Base-by-base conservation (phyloP, 345 rosid genomes). In the Combretum micranthum region DNA sequence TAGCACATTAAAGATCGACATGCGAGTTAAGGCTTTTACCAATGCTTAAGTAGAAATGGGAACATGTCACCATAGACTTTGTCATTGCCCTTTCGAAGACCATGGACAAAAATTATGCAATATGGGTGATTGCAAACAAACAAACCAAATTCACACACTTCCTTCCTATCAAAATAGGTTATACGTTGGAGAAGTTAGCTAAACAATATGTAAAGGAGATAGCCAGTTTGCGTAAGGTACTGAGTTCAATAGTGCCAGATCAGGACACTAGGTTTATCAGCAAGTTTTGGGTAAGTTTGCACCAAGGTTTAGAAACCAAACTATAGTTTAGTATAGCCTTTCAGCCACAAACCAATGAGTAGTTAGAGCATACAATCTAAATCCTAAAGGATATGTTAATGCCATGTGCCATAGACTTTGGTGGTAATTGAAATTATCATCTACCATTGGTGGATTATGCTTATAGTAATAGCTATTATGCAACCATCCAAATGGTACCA, bases 261-360 rank as follows among this genome's bases (percentile, higher is more conserved):
- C 18, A n/a, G 4, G 64, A 59, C 21, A 46, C 60, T 2, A 2
- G 42, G 15, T 65, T 65, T 17, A 44, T 53, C 2, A 13, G 57
- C 2, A 20, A 44, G 20, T 52, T 65, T 17, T 51, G 46, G 47
- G 11, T 3, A 18, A 59, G 15, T 14, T 17, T 59, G 9, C 55
- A 21, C 1, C 11, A 19, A 7, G 55, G 26, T 18, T 21, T 51
- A 22, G n/a, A 20, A 2, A 43, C 64, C 18, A 19, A 23, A 4
- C 20, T 65, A 10, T 32, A 65, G 9, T 44, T 52, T 18, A 50
- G 47, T 17, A 37, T 57, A 0, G 15, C 57, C 11, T 58, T 43
- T 21, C 64, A 65, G 17, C 47, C 62, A 15, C 61, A 64, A 26
- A 51, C 47, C 0, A 20, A 65, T 59, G 39, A 47, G 1, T 22